Base-by-base conservation (phyloP, 345 rosid genomes). In the Salix udensis region DNA sequence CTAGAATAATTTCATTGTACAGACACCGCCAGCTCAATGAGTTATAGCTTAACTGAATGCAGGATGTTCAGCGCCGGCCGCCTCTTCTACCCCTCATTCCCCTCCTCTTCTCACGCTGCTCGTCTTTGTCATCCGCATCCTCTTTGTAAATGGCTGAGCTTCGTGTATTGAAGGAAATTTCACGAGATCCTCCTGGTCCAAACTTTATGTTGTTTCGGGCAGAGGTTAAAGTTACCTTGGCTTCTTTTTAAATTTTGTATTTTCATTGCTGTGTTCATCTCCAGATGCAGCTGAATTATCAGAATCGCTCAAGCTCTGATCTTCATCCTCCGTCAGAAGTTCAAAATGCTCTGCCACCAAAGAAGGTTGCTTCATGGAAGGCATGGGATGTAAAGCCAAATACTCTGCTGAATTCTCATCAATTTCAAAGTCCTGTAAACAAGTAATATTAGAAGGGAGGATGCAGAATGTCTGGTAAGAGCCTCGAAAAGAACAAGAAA, bases 161-260 rank as follows among this genome's bases (percentile, higher is more conserved):
- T 84, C 85, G 88, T 48, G 98, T 55, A 23, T 70, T 48, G 77
- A 93, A 93, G 40, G 96, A 93, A 77, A 93, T 87, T 82, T 96
- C 96, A n/a, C 98, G 82, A 1, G 98, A 96, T 31, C 97, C 98
- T 70, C 99, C 98, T 8, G 92, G 90, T 67, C 98, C 98, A 68
- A 89, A 82, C 82, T 91, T 93, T 37, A 96, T 88, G 34, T 82
- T 87, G 21, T 77, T 86, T 15, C 86, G 74, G 36, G 90, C 23
- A 52, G 36, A 69, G 26, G 31, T 74, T 44, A 65, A 77, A 78
- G 77, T 75, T 55, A 95, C 98, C 91, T 89, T 50, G 92, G 96
- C 81, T 86, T 91, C 85, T 83, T 88, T 71, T 50, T 72, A 2
- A 58, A 30, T 37, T 82, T 83, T 36, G 70, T 83, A 34, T 76